Conservation (phyloP, 768 basidiomycete genomes). For the Agaricus blazei region DNA sequence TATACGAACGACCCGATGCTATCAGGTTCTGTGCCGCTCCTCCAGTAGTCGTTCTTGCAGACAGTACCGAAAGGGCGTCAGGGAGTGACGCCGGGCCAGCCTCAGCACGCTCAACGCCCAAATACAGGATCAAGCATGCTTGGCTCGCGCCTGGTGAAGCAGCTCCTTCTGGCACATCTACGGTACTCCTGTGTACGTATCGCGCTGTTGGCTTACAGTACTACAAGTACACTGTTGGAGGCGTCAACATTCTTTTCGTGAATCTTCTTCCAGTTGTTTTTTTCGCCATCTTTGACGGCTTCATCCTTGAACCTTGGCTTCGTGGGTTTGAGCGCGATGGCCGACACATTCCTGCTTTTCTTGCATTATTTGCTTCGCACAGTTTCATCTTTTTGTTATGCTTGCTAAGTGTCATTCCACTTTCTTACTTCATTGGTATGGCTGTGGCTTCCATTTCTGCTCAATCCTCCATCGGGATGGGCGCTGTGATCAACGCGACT, state of each 20-base stretch:
- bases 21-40: slow-evolving; percentile 94
- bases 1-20: slow-evolving; percentile 71
- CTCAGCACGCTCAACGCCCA: slow-evolving; percentile 21
- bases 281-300: slow-evolving; percentile 92
- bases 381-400: slow-evolving; percentile 79
- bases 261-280: slow-evolving; percentile 92
- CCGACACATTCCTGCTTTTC: slow-evolving; percentile 55
- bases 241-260: slow-evolving; percentile 97
- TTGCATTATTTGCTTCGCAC: slow-evolving; percentile 67
- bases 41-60: slow-evolving; percentile 53
- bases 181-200: slow-evolving; percentile 92
- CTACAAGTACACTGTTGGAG: slow-evolving; percentile 98
- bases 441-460: slow-evolving; percentile 99
- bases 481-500: slow-evolving; percentile 98
- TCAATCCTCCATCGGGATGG: slow-evolving; percentile 98
- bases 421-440: slow-evolving; percentile 99
- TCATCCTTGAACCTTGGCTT: slow-evolving; percentile 69
- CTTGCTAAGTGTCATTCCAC: slow-evolving; percentile 88
- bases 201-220: slow-evolving; percentile 86
- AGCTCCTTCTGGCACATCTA: slow-evolving; percentile 81
- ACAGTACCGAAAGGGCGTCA: slow-evolving; percentile 15
- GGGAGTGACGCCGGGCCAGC: slow-evolving; percentile 16
- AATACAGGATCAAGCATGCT: slow-evolving; percentile 65
- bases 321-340: slow-evolving; percentile 54
- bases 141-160: slow-evolving; percentile 82